A percentile compares a stretch with the other conserved stretches of the same genome.
Evolutionary conservation across 2,329 filamentous ascomycete species (phyloP).

Genomic region (Exophiala phaeomuriformis): DNA sequence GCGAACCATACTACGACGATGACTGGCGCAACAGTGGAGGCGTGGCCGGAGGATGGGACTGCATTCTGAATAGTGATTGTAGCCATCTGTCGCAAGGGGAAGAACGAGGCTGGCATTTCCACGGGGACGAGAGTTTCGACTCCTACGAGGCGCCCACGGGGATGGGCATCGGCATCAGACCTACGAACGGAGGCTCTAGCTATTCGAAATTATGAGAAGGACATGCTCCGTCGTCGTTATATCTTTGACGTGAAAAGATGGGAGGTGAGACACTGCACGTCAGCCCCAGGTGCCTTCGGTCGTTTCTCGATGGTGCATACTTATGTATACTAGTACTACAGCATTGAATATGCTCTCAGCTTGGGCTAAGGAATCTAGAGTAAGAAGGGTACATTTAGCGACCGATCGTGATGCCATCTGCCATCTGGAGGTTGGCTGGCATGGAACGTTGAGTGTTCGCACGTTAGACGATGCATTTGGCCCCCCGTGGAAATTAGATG

Average conservation of each 20-base stretch:
- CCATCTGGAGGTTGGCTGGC: too few species aligned
- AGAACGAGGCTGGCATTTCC: conserved; percentile 69
- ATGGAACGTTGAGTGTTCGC: too few species aligned
- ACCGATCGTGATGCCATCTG: too few species aligned
- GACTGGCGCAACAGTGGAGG: conserved; percentile 37
- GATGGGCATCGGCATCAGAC: conserved; percentile 22
- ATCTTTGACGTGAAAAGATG: neutral
- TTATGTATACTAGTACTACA: too few species aligned
- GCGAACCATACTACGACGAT: conserved; percentile 29
- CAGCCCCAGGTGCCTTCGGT: too few species aligned
- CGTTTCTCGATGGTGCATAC: too few species aligned
- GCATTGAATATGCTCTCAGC: too few species aligned
- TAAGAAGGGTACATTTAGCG: too few species aligned
- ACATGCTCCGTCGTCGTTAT: neutral
- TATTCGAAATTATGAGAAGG: conserved; percentile 11
- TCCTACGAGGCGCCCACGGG: conserved; percentile 27
- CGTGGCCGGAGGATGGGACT: conserved; percentile 71
- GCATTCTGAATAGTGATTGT: conserved; percentile 74
- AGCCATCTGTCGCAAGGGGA: conserved; percentile 70
- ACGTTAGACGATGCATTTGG: too few species aligned
- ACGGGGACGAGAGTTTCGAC: conserved; percentile 42
- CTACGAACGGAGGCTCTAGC: conserved; percentile 9
- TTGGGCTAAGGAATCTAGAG: too few species aligned
- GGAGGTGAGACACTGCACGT: too few species aligned
- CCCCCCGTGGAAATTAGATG: too few species aligned